Evolutionary conservation across 2,329 filamentous ascomycete species (phyloP).

Genomic region (Fusarium sambucinum): DNA sequence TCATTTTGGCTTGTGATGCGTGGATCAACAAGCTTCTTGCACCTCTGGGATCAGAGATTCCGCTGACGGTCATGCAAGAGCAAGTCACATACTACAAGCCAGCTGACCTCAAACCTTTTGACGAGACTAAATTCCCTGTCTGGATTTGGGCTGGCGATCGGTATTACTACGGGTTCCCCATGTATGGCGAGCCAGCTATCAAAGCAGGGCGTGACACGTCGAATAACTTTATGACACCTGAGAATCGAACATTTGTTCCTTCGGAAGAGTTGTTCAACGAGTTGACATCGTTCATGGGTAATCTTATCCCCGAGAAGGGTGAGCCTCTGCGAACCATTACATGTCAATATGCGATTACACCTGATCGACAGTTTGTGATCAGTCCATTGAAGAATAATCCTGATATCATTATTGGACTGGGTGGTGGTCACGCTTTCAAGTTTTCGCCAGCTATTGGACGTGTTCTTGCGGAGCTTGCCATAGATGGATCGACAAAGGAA

Average conservation of each 20-base stretch:
- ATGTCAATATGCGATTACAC: slow-evolving; percentile 46
- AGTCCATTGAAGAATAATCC: slow-evolving; percentile 32
- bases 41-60: slow-evolving; percentile 27
- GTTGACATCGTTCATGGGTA: slow-evolving; percentile 16
- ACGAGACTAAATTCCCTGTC: slow-evolving; percentile 26
- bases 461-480: slow-evolving; percentile 44
- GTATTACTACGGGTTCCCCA: slow-evolving; percentile 32
- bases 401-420: slow-evolving; percentile 38
- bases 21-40: slow-evolving; percentile 37
- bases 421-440: slow-evolving; percentile 44
- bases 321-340: slow-evolving; percentile 41
- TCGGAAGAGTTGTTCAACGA: slow-evolving; percentile 16
- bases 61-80: slow-evolving; percentile 39
- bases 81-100: slow-evolving; percentile 42
- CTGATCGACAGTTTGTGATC: slow-evolving; percentile 44
- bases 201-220: slow-evolving; percentile 35
- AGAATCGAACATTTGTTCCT: slow-evolving; percentile 31
- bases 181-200: slow-evolving; percentile 36
- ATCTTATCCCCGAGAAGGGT: slow-evolving; percentile 24
- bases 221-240: slow-evolving; percentile 32
- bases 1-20: slow-evolving; percentile 30
- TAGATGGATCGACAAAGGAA: slow-evolving; percentile 38
- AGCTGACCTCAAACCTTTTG: slow-evolving; percentile 1
- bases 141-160: slow-evolving; percentile 36
- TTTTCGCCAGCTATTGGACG: slow-evolving; percentile 46